Percentiles rank a stretch among this genome's conserved stretches.
Evolutionary conservation across 768 basidiomycete genomes (phyloP).

Genomic region (Neoboletus magnificus): DNA sequence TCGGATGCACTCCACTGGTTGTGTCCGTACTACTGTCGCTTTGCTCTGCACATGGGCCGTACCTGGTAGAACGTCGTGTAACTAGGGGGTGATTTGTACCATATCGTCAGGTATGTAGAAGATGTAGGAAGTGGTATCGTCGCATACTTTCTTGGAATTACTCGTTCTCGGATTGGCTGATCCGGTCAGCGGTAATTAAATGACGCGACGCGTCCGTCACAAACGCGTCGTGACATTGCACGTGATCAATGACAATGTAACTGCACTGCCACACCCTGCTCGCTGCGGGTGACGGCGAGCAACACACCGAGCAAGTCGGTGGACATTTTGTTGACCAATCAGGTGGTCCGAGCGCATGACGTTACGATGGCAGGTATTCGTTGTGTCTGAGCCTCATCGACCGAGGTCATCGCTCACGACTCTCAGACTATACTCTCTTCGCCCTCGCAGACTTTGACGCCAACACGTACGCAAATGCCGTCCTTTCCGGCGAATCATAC

Average conservation of each 20-base stretch:
- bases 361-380: constrained; percentile 22
- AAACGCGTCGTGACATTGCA: constrained; percentile 31
- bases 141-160: constrained; percentile 22
- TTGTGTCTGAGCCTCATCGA: background rate
- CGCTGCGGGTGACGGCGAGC: background rate
- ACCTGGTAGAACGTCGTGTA: constrained; percentile 15
- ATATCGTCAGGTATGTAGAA: constrained; percentile 17
- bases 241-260: constrained; percentile 19
- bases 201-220: constrained; percentile 25
- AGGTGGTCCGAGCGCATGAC: background rate
- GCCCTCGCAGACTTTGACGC: constrained; percentile 74
- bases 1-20: constrained; percentile 3
- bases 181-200: background rate
- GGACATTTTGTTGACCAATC: background rate
- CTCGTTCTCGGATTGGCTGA: background rate
- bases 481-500: constrained; percentile 81
- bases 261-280: constrained; percentile 17
- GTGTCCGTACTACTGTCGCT: constrained; percentile 19
- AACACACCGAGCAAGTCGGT: background rate
- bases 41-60: constrained; percentile 23
- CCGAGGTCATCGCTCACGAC: background rate
- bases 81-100: constrained; percentile 20
- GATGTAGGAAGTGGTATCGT: background rate
- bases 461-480: constrained; percentile 87
- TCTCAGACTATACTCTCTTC: constrained; percentile 72